Evolutionary conservation across 2,329 filamentous ascomycete genomes (phyloP).

Genomic region (Dactylellina sp.): DNA sequence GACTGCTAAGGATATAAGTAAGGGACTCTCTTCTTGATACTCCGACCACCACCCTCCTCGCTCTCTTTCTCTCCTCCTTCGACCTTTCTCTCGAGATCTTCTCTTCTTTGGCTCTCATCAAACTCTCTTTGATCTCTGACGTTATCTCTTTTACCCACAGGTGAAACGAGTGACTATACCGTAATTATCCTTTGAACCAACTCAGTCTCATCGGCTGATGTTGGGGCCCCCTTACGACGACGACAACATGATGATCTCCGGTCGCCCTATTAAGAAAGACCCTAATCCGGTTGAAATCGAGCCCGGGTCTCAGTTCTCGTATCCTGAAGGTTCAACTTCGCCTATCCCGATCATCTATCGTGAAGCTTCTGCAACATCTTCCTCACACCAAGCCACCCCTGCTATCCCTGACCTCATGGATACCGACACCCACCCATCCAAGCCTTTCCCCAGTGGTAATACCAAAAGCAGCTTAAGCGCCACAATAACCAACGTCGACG

Average conservation of each 20-base stretch:
- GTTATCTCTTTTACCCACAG: background rate
- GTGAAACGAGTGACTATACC: no score
- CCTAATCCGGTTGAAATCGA: background rate
- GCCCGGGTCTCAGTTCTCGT: background rate
- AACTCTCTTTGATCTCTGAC: background rate
- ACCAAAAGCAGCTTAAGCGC: conserved; percentile 6
- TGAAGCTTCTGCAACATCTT: background rate
- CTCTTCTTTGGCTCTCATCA: background rate
- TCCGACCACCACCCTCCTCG: no score
- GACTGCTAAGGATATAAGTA: conserved; percentile 43
- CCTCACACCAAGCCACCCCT: conserved; percentile 12
- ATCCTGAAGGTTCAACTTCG: conserved; percentile 24
- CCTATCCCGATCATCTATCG: conserved; percentile 13
- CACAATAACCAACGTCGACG: background rate
- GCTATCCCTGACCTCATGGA: conserved; percentile 19
- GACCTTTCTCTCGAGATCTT: background rate
- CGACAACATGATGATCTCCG: background rate
- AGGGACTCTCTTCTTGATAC: background rate
- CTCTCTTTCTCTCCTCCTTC: background rate
- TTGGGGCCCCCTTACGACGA: no score
- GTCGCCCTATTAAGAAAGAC: conserved; percentile 25
- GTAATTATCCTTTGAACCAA: no score
- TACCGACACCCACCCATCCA: conserved; percentile 4
- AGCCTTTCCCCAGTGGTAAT: conserved; percentile 6
- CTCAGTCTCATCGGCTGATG: no score